These are phyloP conservation scores for Chlorella sp. DNA, from an alignment of 139 green algal species.

Conservation along the genomic window DNA sequence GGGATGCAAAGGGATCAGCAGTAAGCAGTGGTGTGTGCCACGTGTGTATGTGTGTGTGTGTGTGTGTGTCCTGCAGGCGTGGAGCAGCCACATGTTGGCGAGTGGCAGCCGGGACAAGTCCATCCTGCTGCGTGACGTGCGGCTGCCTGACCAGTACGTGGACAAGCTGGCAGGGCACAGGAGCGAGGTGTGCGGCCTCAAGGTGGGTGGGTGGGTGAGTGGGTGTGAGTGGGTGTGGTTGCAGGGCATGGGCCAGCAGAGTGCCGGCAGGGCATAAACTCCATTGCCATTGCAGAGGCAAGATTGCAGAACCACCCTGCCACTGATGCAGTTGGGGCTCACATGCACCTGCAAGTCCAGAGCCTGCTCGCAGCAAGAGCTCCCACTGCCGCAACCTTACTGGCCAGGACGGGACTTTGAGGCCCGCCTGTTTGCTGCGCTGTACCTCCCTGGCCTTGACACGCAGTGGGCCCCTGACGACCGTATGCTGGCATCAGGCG, in stretches of 20 bases:
- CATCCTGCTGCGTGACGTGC: slow-evolving; percentile 89
- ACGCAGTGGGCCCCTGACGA: slow-evolving; percentile 76
- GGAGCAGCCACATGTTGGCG: slow-evolving; percentile 77
- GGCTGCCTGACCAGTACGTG: slow-evolving; percentile 48
- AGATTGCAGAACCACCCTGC: too few species aligned
- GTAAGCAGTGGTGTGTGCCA: too few species aligned
- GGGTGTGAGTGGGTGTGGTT: neutral
- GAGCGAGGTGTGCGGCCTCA: slow-evolving; percentile 76
- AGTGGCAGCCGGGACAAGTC: slow-evolving; percentile 81
- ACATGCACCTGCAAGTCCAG: neutral
- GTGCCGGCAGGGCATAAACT: neutral
- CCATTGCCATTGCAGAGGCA: too few species aligned
- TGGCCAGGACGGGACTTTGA: neutral
- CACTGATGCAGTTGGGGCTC: neutral
- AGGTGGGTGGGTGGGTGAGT: slow-evolving; percentile 16
- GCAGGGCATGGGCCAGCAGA: neutral
- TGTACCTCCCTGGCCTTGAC: neutral
- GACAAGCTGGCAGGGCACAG: slow-evolving; percentile 72
- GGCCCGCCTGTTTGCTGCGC: neutral
- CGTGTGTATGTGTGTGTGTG: slow-evolving; percentile 13
- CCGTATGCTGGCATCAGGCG: slow-evolving; percentile 68
- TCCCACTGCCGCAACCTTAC: neutral
- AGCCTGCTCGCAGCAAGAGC: neutral
- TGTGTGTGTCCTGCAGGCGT: slow-evolving; percentile 45
- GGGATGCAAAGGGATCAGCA: too few species aligned